phyloP scores from a whole-genome alignment of 768 basidiomycete genomes.

The Terana coerulea region DNA sequence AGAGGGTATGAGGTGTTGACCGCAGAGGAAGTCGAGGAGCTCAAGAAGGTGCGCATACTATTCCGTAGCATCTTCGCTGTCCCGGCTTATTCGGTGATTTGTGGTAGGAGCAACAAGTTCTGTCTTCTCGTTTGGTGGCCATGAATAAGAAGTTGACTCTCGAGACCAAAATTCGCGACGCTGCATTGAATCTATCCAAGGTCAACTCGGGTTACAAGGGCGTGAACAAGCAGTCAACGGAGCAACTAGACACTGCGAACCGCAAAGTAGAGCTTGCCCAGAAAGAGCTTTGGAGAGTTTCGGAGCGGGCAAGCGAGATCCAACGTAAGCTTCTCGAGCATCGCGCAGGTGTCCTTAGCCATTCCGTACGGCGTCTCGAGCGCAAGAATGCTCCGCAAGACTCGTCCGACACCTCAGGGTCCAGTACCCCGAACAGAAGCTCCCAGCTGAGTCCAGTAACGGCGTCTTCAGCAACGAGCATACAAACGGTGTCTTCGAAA shows the following conservation, averaged over 20 bases:
- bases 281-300: slow-evolving; percentile 66
- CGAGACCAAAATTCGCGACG: slow-evolving; percentile 87
- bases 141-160: slow-evolving; percentile 71
- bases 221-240: slow-evolving; percentile 59
- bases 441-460: slow-evolving; percentile 46
- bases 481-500: slow-evolving; percentile 41
- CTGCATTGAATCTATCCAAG: slow-evolving; percentile 69
- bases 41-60: slow-evolving; percentile 56
- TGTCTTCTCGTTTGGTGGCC: slow-evolving; percentile 61
- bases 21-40: slow-evolving; percentile 65
- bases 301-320: slow-evolving; percentile 61
- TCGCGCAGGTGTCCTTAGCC: slow-evolving; percentile 76
- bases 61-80: neutral
- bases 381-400: slow-evolving; percentile 36
- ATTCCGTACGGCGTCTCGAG: slow-evolving; percentile 66
- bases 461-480: slow-evolving; percentile 39
- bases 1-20: slow-evolving; percentile 74
- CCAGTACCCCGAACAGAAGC: slow-evolving; percentile 48
- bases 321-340: slow-evolving; percentile 70
- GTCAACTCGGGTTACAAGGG: slow-evolving; percentile 57
- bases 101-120: slow-evolving; percentile 67
- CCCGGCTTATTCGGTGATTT: slow-evolving; percentile 8
- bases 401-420: slow-evolving; percentile 43
- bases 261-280: slow-evolving; percentile 67
- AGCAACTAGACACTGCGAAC: slow-evolving; percentile 72